Conservation (phyloP, 1,139 yeast genomes). For the Lodderomyces parapsilosis region DNA sequence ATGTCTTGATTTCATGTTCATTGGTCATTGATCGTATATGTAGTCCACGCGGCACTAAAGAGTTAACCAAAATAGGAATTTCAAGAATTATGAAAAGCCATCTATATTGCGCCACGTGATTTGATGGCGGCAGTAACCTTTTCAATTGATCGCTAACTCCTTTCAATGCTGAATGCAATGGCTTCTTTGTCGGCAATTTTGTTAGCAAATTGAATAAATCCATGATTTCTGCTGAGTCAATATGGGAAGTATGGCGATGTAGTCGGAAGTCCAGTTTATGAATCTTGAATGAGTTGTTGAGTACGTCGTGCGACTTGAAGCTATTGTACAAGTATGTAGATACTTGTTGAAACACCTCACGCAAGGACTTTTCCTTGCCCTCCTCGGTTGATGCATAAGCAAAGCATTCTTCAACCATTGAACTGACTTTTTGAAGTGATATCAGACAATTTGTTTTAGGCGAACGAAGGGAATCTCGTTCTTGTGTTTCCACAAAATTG, state of each 20-base stretch:
- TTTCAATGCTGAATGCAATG: conserved; percentile 51
- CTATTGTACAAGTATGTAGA: conserved; percentile 40
- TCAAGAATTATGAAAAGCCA: conserved; percentile 66
- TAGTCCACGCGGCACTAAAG: conserved; percentile 32
- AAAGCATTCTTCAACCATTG: conserved; percentile 30
- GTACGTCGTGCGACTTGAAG: conserved; percentile 38
- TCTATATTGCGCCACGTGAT: conserved; percentile 34
- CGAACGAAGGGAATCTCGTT: not conserved
- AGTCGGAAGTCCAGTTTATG: conserved; percentile 18
- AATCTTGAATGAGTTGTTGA: conserved; percentile 52
- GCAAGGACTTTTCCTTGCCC: conserved; percentile 19
- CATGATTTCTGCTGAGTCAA: conserved; percentile 46
- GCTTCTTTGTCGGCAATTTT: conserved; percentile 57
- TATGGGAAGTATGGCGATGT: conserved; percentile 42
- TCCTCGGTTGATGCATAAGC: conserved; percentile 14
- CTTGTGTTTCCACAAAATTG: conserved; percentile 24
- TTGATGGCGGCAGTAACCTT: conserved; percentile 31
- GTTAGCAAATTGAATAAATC: conserved; percentile 42
- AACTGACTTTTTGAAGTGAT: conserved; percentile 26
- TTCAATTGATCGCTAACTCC: conserved; percentile 50
- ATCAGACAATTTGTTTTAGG: conserved; percentile 15
- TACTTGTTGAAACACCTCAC: conserved; percentile 50
- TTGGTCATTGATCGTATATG: conserved; percentile 32
- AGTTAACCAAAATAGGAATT: conserved; percentile 54
- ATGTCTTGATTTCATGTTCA: conserved; percentile 50